Base-by-base conservation (phyloP, 176 grass and related monocot species). In the Musa schizocarpa region DNA sequence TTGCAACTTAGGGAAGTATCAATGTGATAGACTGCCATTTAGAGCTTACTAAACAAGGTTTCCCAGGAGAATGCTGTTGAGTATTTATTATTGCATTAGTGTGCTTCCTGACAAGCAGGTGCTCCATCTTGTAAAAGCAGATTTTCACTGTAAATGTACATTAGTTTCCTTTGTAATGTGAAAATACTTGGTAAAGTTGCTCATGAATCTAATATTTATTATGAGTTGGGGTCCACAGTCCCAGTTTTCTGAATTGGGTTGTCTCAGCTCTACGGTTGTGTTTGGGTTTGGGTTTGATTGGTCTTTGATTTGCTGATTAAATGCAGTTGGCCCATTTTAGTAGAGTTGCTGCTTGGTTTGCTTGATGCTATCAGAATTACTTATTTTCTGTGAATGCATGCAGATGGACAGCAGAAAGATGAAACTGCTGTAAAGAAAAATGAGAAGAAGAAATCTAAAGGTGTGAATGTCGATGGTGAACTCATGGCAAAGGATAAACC, bases 21-120 rank as follows among this genome's bases (percentile, higher is more conserved):
- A 87, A 90, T 83, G 87, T 96, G 66, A 92, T 90, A 89, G 90
- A 92, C 81, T 53, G 93, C 89, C 2, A 87, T 92, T 27, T 89
- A 88, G 54, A 88, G 83, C 13, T 21, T 89, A 80, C 52, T 50
- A 6, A 81, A 84, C 62, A 76, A 8, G 25, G 72, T 55, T 27
- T 68, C 71, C 48, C 72, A 79, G 29, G 77, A 85, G 43, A 75
- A 54, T 83, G 73, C 80, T 29, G 80, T 79, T 87, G 69, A 82
- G 73, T 19, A 62, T 62, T 62, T 62, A 13, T 17, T 0, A 17
- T 20, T 17, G 14, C 20, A 5, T 62, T n/a, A 19, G 20, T 17
- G 14, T 14, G 17, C 57, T 62, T 20, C 57, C 57, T 62, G 14
- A 8, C 57, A 62, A 62, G 14, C 14, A n/a, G 20, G 17, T 62